Evolutionary conservation across 2,329 filamentous ascomycete species (phyloP).

Genomic region (Cylindrodendrum hubeiense): DNA sequence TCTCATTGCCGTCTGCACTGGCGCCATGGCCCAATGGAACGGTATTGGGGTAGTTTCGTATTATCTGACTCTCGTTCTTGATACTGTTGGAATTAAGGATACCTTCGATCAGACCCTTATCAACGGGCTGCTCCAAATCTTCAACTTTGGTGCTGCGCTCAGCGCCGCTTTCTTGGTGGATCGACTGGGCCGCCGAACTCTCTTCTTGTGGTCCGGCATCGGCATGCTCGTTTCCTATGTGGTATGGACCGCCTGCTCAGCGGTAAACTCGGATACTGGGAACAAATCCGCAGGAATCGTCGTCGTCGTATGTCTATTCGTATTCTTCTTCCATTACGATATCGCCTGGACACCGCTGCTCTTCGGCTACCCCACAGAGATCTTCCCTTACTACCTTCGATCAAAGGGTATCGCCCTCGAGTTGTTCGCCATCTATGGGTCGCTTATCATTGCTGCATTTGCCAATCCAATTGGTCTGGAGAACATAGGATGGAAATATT

Average conservation of each 20-base stretch:
- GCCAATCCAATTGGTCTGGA: slow-evolving; percentile 47
- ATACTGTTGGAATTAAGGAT: slow-evolving; percentile 54
- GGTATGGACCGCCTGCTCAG: slow-evolving; percentile 55
- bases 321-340: slow-evolving; percentile 60
- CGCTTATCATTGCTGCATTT: slow-evolving; percentile 53
- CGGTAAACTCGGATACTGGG: slow-evolving; percentile 45
- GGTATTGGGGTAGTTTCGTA: slow-evolving; percentile 51
- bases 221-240: slow-evolving; percentile 54
- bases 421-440: slow-evolving; percentile 54
- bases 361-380: slow-evolving; percentile 57
- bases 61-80: slow-evolving; percentile 54
- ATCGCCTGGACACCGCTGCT: slow-evolving; percentile 62
- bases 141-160: slow-evolving; percentile 53
- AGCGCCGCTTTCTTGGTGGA: slow-evolving; percentile 55
- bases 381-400: slow-evolving; percentile 53
- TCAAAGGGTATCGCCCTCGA: slow-evolving; percentile 57
- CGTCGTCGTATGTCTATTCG: slow-evolving; percentile 62
- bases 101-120: slow-evolving; percentile 55
- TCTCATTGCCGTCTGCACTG: slow-evolving; percentile 40
- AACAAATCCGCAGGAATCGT: slow-evolving; percentile 53
- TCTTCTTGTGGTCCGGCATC: slow-evolving; percentile 52
- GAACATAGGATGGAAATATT: slow-evolving; percentile 55
- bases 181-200: slow-evolving; percentile 55
- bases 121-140: slow-evolving; percentile 56
- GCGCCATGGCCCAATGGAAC: slow-evolving; percentile 48